Evolutionary conservation across 2,329 filamentous ascomycete genomes (phyloP).

Genomic region (Amylocarpus encephaloides): DNA sequence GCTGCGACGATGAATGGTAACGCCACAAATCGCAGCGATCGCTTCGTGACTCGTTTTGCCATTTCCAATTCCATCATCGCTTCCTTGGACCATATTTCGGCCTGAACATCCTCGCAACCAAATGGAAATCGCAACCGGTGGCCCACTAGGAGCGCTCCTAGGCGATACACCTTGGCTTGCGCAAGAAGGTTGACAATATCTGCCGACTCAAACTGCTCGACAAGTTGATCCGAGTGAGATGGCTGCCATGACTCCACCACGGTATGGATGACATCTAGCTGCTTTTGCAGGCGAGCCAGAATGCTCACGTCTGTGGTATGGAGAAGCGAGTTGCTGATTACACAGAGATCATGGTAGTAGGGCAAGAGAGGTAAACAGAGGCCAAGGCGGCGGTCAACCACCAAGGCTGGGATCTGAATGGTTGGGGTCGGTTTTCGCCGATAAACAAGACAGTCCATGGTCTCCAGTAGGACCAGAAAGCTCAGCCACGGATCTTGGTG

Average conservation of each 20-base stretch:
- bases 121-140: constrained; percentile 25
- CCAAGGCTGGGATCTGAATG: constrained; percentile 9
- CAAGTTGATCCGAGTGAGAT: constrained; percentile 16
- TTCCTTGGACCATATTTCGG: constrained; percentile 27
- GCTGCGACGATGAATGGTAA: constrained; percentile 28
- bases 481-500: constrained; percentile 15
- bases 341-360: constrained; percentile 28
- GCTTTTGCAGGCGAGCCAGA: constrained; percentile 16
- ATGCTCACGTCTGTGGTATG: constrained; percentile 10
- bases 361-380: constrained; percentile 26
- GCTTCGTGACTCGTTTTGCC: constrained; percentile 19
- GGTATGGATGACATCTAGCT: constrained; percentile 18
- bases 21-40: constrained; percentile 23
- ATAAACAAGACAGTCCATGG: constrained; percentile 26
- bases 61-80: constrained; percentile 26
- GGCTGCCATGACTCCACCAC: constrained; percentile 26
- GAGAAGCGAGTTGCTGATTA: constrained; percentile 22
- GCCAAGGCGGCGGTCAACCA: constrained; percentile 23
- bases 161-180: constrained; percentile 27
- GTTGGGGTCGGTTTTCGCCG: constrained; percentile 22
- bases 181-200: constrained; percentile 27
- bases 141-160: constrained; percentile 24
- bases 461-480: constrained; percentile 25
- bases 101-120: constrained; percentile 22
- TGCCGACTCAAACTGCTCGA: constrained; percentile 18